These are phyloP conservation scores for Rhizophagus sp. DNA, from an alignment of 192 early-diverging fungal genomes.

Conservation along the genomic window DNA sequence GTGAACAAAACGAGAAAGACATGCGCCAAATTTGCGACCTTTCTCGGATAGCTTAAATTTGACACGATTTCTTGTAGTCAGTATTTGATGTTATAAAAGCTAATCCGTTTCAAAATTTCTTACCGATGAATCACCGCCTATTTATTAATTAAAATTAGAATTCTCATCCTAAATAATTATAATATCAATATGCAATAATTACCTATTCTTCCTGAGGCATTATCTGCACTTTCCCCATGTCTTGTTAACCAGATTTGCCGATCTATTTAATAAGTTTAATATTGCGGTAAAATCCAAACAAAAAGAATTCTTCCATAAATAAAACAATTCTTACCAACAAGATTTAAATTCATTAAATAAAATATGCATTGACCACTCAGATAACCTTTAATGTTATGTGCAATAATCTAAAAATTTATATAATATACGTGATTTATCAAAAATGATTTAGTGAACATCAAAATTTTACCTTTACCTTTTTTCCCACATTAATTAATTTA, in stretches of 20 bases:
- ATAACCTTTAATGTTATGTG: conserved; percentile 93
- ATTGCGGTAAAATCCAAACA: not conserved
- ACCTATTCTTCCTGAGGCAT: conserved; percentile 82
- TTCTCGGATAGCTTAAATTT: conserved; percentile 70
- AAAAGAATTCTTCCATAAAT: conserved; percentile 1
- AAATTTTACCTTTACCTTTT: conserved; percentile 57
- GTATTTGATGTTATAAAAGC: not conserved
- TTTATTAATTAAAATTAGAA: not conserved
- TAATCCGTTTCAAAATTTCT: not conserved
- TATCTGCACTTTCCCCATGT: conserved; percentile 93
- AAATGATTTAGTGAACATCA: not conserved
- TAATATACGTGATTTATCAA: not conserved
- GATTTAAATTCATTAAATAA: conserved; percentile 98
- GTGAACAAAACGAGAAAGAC: conserved; percentile 78
- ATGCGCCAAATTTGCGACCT: conserved; percentile 72
- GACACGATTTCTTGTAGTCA: conserved; percentile 40
- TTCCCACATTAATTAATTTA: conserved; percentile 96
- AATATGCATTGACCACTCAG: conserved; percentile 93
- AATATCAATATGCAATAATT: not conserved
- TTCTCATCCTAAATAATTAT: not conserved
- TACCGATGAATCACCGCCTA: conserved; percentile 33
- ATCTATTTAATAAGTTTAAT: conserved; percentile 35
- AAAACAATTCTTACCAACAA: conserved; percentile 53
- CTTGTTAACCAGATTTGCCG: conserved; percentile 90
- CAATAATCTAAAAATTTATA: conserved; percentile 61